Conservation (phyloP, 1,139 yeast genomes). For the Zygoascus sp. region DNA sequence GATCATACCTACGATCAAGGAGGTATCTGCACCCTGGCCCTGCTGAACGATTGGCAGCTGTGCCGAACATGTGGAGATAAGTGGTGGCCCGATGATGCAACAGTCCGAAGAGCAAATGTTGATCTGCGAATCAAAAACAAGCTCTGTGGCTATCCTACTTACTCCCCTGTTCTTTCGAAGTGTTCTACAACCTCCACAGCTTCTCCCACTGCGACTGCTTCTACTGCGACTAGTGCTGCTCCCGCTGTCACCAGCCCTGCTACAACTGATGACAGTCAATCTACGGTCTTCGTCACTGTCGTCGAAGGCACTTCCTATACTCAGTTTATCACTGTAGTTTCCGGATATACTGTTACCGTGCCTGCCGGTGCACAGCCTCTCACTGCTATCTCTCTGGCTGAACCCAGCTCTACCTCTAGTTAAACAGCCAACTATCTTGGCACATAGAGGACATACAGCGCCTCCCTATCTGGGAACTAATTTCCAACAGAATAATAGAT, state of each 20-base stretch:
- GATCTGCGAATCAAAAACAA: neutral
- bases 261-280: too few species aligned
- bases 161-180: neutral
- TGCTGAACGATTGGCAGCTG: neutral
- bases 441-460: too few species aligned
- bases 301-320: neutral
- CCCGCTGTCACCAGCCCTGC: too few species aligned
- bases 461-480: too few species aligned
- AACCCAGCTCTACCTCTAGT: too few species aligned
- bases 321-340: neutral
- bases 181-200: neutral
- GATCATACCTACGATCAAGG: neutral
- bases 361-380: neutral
- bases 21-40: neutral
- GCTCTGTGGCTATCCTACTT: neutral
- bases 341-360: neutral
- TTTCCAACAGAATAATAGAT: too few species aligned
- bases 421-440: too few species aligned
- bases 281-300: neutral
- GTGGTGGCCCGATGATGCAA: neutral
- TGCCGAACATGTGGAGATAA: neutral
- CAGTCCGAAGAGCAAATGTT: neutral
- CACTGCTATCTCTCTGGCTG: too few species aligned
- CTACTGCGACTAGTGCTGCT: neutral
- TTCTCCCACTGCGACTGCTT: neutral